Evolutionary conservation across 140 eudicot species (phyloP), one percentile per base, ranked within the genome.

Genomic region (Erigeron philadelphicus): DNA sequence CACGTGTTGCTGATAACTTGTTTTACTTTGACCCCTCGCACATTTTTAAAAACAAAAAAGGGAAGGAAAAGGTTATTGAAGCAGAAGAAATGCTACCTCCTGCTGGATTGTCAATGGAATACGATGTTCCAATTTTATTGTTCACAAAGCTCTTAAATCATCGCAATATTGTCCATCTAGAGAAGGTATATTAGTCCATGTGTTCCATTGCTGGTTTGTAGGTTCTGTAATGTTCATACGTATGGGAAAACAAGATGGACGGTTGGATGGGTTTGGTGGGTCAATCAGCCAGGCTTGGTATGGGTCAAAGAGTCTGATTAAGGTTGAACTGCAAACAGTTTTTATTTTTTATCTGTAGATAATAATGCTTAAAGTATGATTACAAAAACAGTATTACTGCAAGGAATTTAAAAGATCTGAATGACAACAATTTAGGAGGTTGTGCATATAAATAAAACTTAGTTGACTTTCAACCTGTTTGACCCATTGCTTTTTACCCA

Each of bases 121-220:
- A 77, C 62, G 86, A 87, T 40, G 64, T 88, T 70, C 96, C 96
- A 23, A 77, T 92, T 59, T 55, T 92, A 71, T 67, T 83, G 78
- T 72, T 92, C 42, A 81, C 85, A 21, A 86, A 81, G 31, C 95
- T 93, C 68, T 71, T 93, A 81, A 89, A 79, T 57, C 96, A 80
- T 52, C 86, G 47, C 89, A 89, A 92, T 79, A 87, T 84, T 23
- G 84, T 88, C 15, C 98, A 93, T 84, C 87, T 93, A 10, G 98
- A 93, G 72, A 96, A 93, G 98, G 98, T 92, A 70, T 53, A 66
- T 40, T 7, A 41, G 38, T 23, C 69, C 25, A 41, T 18, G n/a
- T 19, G 62, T 57, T 11, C 15, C 12, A 57, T 57, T 57, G 9
- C 1, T 11, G 25, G 17, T 59, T 59, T 59, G 17, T 59, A 59